Base-by-base conservation (phyloP, 306 rosid species). In the Cucumis cinereus region DNA sequence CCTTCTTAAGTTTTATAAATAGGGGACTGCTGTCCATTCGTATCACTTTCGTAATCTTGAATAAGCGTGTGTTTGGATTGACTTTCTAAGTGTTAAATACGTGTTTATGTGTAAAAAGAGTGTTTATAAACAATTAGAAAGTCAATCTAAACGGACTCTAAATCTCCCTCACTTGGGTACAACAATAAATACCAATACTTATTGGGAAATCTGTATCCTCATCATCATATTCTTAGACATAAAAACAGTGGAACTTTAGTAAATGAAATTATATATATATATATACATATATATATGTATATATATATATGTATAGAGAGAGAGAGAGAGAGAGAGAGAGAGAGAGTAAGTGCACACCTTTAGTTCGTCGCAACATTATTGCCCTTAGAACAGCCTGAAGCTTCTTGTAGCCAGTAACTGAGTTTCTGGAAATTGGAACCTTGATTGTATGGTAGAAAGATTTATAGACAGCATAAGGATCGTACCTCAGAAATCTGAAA, bases 381-480 rank as follows among this genome's bases (percentile, higher is more conserved):
- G 99, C 96, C 85, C 97, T 94, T 86, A 94, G 78, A 83, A 94
- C 97, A 57, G 93, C 96, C 86, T 94, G 99, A 77, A 94, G 99
- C 84, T 94, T 94, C 88, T 94, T 94, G 83, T 94, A 94, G 50
- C 99, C 99, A 36, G 90, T 93, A 72, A 88, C 72, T 28, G 99
- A 67, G 84, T 90, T 83, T 89, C 84, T 89, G 81, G 97, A 90
- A 82, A 94, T 94, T 8, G 92, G 99, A 81, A 92, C 91, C 87
- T 94, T 94, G 72, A 94, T 90, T 54, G 93, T 86, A 81, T 78
- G 76, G 87, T 82, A 90, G 83, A 94, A 94, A 71, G 99, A 89
- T 69, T 90, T 92, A 80, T 94, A 92, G 60, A 79, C 88, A 69
- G 96, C 96, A 84, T 94, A 94, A 7, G 99, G 99, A 69, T 94